A percentile compares a stretch with the other conserved stretches of the same genome.
Conservation (phyloP, 2,329 filamentous ascomycete genomes). For the Ophiostoma piceae region DNA sequence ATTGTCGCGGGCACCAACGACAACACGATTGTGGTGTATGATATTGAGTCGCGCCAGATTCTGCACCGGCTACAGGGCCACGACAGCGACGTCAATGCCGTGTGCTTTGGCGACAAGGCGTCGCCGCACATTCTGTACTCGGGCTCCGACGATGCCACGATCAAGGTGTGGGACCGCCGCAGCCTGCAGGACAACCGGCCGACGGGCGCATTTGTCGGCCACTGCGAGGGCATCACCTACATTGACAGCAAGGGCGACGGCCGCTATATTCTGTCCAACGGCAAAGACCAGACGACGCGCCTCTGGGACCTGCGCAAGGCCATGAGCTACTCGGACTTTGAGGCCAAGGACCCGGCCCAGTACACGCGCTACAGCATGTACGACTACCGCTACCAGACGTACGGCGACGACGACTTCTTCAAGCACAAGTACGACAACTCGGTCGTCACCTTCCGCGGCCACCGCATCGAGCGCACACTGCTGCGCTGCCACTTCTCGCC, state of each 20-base stretch:
- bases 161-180: slow-evolving; percentile 94
- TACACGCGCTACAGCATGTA: slow-evolving; percentile 65
- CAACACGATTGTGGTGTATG: slow-evolving; percentile 79
- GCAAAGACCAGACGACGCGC: slow-evolving; percentile 95
- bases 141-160: slow-evolving; percentile 85
- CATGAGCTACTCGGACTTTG: slow-evolving; percentile 64
- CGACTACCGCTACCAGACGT: slow-evolving; percentile 67
- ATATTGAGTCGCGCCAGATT: slow-evolving; percentile 73
- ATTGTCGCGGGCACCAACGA: slow-evolving; percentile 83
- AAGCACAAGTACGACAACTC: slow-evolving; percentile 83
- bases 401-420: slow-evolving; percentile 60
- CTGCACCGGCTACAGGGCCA: slow-evolving; percentile 75
- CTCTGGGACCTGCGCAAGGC: slow-evolving; percentile 92
- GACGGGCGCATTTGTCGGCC: slow-evolving; percentile 61
- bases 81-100: slow-evolving; percentile 86
- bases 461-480: slow-evolving; percentile 80
- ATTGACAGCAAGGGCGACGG: slow-evolving; percentile 66
- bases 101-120: slow-evolving; percentile 84
- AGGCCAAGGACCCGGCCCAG: slow-evolving; percentile 49
- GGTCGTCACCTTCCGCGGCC: slow-evolving; percentile 87
- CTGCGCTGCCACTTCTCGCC: slow-evolving; percentile 96
- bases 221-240: slow-evolving; percentile 62
- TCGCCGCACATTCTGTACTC: slow-evolving; percentile 95
- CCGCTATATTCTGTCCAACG: slow-evolving; percentile 84
- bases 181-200: slow-evolving; percentile 80